These are phyloP conservation scores for Nyssa sinensis DNA, from an alignment of 148 eudicot species.

Conservation along the genomic window DNA sequence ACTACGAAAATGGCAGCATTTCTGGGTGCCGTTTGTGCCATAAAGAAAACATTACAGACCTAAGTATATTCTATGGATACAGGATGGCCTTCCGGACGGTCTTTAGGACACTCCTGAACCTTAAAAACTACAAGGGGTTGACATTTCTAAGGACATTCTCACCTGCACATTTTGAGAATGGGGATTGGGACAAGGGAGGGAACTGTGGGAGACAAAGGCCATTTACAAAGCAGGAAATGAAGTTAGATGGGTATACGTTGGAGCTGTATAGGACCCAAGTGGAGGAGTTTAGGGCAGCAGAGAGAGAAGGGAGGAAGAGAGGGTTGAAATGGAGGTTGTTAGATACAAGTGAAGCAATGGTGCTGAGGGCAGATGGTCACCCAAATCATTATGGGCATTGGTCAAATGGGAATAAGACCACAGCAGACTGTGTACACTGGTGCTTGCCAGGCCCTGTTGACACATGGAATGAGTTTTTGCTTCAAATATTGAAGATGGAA, in stretches of 20 bases:
- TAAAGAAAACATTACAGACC: slow-evolving; percentile 24
- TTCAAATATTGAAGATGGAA: slow-evolving; percentile 48
- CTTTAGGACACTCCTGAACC: slow-evolving; percentile 35
- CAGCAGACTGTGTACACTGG: slow-evolving; percentile 80
- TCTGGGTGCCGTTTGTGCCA: slow-evolving; percentile 48
- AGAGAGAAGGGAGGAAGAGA: slow-evolving; percentile 35
- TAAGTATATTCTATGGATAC: slow-evolving; percentile 38
- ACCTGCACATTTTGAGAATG: slow-evolving; percentile 45
- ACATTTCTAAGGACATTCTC: slow-evolving; percentile 42
- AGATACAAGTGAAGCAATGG: slow-evolving; percentile 49
- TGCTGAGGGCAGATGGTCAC: slow-evolving; percentile 51
- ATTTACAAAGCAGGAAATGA: slow-evolving; percentile 19
- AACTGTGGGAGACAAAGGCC: slow-evolving; percentile 38
- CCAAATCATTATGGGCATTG: slow-evolving; percentile 53
- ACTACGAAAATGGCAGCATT: slow-evolving; percentile 30
- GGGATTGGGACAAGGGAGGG: slow-evolving; percentile 48
- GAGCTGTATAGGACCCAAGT: slow-evolving; percentile 52
- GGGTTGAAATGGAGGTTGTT: slow-evolving; percentile 36
- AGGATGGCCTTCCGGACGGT: slow-evolving; percentile 44
- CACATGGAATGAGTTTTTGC: slow-evolving; percentile 49
- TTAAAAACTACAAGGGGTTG: slow-evolving; percentile 31
- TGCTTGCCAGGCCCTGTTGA: slow-evolving; percentile 78
- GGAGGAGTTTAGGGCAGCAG: slow-evolving; percentile 49
- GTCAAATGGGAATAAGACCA: slow-evolving; percentile 36
- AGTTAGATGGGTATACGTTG: slow-evolving; percentile 31